Percentiles rank a stretch among this genome's conserved stretches.
Evolutionary conservation across 192 early-diverging fungal genomes (phyloP).

Genomic region (Podila minutissima): DNA sequence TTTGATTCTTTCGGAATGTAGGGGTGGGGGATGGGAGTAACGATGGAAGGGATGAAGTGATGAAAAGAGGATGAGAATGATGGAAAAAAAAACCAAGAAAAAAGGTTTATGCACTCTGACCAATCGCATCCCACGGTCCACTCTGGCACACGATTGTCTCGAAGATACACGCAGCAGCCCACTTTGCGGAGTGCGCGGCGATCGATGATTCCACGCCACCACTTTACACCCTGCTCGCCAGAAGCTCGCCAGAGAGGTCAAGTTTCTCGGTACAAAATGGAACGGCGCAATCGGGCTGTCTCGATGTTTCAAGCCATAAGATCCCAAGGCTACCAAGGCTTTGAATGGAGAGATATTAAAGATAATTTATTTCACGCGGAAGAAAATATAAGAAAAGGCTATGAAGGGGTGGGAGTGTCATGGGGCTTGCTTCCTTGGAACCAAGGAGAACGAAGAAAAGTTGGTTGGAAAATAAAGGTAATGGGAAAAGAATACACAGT

Average conservation of each 20-base stretch:
- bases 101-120: no score
- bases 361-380: not conserved
- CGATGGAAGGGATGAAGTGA: not conserved
- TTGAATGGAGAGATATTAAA: not conserved
- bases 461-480: not conserved
- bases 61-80: not conserved
- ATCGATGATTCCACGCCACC: no score
- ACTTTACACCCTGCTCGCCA: no score
- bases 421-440: not conserved
- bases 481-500: no score
- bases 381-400: conserved; percentile 2
- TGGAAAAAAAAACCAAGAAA: not conserved
- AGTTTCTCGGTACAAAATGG: no score
- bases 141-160: no score
- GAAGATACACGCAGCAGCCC: not conserved
- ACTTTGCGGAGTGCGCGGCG: not conserved
- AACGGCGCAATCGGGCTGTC: no score
- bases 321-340: not conserved
- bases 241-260: no score
- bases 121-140: no score
- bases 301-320: no score
- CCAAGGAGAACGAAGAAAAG: not conserved
- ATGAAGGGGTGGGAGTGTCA: not conserved
- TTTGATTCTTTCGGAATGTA: not conserved
- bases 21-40: not conserved